Evolutionary conservation across 768 basidiomycete genomes (phyloP), one percentile per base, ranked within the genome.

Genomic region (Xerocomus spinulosus): DNA sequence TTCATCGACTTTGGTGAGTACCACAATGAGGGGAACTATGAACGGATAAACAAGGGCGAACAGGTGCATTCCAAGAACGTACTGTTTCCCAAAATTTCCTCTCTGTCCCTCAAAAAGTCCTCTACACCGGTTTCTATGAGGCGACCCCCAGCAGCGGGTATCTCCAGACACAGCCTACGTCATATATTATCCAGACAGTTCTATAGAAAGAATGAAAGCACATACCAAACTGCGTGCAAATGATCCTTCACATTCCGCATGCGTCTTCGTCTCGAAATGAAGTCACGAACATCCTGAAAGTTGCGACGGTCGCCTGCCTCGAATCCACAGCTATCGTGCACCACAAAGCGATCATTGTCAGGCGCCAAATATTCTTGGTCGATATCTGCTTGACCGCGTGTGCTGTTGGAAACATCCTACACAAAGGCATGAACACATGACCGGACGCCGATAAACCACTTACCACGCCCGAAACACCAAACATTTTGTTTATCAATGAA

Each of bases 1-100:
- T 6, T 33, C 10, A 33, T 54, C 50, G 9, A 44, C 26, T 20
- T 54, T 52, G 9, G 50, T 54, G 7, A 38, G 37, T 13, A 50
- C 48, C 5, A 50, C 33, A 1, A 52, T 21, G 10, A 50, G 32
- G 21, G 48, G 51, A n/a, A 41, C 51, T 50, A n/a, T n/a, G 15
- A n/a, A 20, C 9, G 9, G 9, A 21, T 42, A 8, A 23, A 18
- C 8, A 33, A 3, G 34, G 18, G 3, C 8, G 15, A n/a, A 8
- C 13, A 7, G 4, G 9, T 3, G 8, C 1, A 5, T 3, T 14
- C 3, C 8, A 4, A 6, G n/a, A 20, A 46, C 54, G 4, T 20
- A 54, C 54, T 30, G 4, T 54, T 33, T 9, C 52, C 52, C 20
- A 54, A 18, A 15, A 46, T 43, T 10, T 40, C 14, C 2, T 44